Base-by-base conservation (phyloP, 495 filamentous ascomycete species). In the Annulohypoxylon stygium region DNA sequence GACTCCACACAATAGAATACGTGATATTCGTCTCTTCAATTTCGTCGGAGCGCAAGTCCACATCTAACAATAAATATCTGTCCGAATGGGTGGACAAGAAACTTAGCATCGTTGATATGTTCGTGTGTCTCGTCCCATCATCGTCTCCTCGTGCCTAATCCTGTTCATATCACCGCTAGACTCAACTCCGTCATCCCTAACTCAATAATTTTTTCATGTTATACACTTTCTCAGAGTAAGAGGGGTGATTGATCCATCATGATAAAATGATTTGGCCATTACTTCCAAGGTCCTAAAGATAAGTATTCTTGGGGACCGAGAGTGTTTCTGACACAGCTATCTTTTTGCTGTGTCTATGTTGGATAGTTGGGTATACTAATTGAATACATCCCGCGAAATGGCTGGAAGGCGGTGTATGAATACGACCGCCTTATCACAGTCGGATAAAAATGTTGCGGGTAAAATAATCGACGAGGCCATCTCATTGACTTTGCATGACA, bases 401-500 rank as follows among this genome's bases (percentile, higher is more conserved):
- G 9, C 18, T 37, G 14, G 8, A 41, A 41, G 18, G 55, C 4
- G 20, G 37, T 41, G 39, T 41, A 25, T 10, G 16, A 30, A 4
- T 6, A 30, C 30, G 5, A 30, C 30, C 30, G 16, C 20, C 16
- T 0, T 43, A 6, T 50, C 18, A 43, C 26, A 11, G 36, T 47
- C 11, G 10, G 51, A 16, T 26, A 25, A 10, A 36, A 59, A 20
- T 11, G 25, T 26, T n/a, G 18, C 47, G 8, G 18, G 25, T 14
- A 8, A 5, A 4, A 34, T 41, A 59, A 14, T 43, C 30, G 10
- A 23, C 20, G 30, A 14, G 8, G 48, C 8, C 57, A 36, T 60
- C 51, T 66, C 12, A 67, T 69, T 25, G 58, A 61, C 64, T 74
- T 60, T 58, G 72, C 55, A 82, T 78, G 43, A 77, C n/a, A 20